Conservation (phyloP, 164 flowering plant species). For the Vitis riparia region DNA sequence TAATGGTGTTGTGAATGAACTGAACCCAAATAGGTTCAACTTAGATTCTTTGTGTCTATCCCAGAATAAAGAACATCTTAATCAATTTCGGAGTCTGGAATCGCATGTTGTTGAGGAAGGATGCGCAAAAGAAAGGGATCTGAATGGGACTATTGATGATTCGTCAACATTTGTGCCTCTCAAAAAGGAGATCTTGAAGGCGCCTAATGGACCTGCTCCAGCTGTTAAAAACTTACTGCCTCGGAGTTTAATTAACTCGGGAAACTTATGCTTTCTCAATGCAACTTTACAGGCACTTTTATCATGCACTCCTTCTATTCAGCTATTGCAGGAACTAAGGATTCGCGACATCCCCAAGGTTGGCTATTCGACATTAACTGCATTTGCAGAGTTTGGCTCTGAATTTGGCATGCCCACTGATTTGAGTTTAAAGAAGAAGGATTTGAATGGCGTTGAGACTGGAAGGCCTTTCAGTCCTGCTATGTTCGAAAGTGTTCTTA, state of each 20-base stretch:
- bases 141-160: conserved; percentile 18
- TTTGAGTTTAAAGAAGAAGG: conserved; percentile 49
- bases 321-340: conserved; percentile 69
- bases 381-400: conserved; percentile 74
- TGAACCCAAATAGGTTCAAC: conserved; percentile 16
- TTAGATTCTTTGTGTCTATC: conserved; percentile 12
- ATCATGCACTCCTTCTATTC: conserved; percentile 85
- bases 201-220: conserved; percentile 21
- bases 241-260: conserved; percentile 83
- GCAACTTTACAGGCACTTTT: conserved; percentile 93
- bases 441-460: conserved; percentile 35
- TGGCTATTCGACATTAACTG: conserved; percentile 74
- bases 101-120: conserved; percentile 25
- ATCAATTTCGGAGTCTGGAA: conserved; percentile 19
- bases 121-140: conserved; percentile 15
- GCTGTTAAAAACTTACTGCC: conserved; percentile 44
- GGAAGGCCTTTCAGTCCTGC: conserved; percentile 79
- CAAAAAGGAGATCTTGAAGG: conserved; percentile 25
- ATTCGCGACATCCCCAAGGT: conserved; percentile 62
- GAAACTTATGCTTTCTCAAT: conserved; percentile 94
- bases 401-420: conserved; percentile 57
- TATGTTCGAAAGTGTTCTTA: conserved; percentile 86
- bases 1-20: conserved; percentile 28
- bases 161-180: conserved; percentile 13
- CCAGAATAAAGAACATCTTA: conserved; percentile 22